Evolutionary conservation across 192 early-diverging fungal species (phyloP).

Genomic region (Geranomyces variabilis): DNA sequence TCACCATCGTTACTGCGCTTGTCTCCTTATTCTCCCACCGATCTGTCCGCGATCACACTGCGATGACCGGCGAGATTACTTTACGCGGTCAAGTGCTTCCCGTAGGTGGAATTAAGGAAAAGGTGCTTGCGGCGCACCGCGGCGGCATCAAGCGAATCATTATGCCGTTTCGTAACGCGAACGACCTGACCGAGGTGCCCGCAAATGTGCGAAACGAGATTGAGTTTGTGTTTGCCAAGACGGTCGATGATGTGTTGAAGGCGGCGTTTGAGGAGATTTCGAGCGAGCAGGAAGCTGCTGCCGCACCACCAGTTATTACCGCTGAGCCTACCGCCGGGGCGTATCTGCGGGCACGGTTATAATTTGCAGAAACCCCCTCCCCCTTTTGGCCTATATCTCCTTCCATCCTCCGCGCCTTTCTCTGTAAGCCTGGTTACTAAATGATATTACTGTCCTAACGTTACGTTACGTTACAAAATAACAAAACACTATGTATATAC

Average conservation of each 20-base stretch:
- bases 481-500: no score
- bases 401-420: no score
- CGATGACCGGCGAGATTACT: slow-evolving; percentile 90
- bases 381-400: no score
- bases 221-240: slow-evolving; percentile 69
- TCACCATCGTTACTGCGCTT: slow-evolving; percentile 76
- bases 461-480: no score
- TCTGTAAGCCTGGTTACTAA: no score
- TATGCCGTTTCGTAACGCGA: slow-evolving; percentile 70
- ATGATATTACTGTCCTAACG: no score
- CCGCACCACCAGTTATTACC: no score
- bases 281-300: no score
- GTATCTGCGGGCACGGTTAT: no score
- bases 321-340: no score
- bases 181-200: slow-evolving; percentile 77
- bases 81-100: slow-evolving; percentile 79
- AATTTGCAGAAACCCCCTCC: no score
- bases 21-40: slow-evolving; percentile 72
- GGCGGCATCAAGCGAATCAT: slow-evolving; percentile 76
- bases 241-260: slow-evolving; percentile 67
- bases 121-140: slow-evolving; percentile 80
- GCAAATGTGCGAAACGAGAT: slow-evolving; percentile 66
- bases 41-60: slow-evolving; percentile 53
- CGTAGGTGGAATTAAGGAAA: slow-evolving; percentile 88
- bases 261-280: slow-evolving; percentile 35